phyloP scores from a whole-genome alignment of 257 asterid species.

The Solanum sitiens region DNA sequence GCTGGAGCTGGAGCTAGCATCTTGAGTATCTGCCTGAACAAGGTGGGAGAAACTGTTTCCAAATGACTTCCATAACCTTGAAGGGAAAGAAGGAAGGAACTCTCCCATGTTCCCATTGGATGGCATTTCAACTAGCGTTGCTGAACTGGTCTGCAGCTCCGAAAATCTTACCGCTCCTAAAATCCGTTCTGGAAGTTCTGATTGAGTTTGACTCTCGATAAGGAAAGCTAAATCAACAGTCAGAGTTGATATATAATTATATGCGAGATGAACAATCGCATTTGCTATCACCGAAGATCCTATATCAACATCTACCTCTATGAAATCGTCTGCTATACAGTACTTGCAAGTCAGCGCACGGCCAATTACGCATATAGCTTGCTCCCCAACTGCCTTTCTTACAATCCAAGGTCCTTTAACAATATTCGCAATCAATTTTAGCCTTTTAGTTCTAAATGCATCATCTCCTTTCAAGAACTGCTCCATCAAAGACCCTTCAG shows the following conservation, averaged over 20 bases:
- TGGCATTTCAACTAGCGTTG: constrained; percentile 30
- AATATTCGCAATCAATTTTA: constrained; percentile 64
- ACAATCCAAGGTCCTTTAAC: constrained; percentile 84
- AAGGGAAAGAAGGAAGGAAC: constrained; percentile 27
- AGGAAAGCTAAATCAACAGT: constrained; percentile 75
- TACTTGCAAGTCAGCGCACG: constrained; percentile 52
- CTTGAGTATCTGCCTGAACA: constrained; percentile 32
- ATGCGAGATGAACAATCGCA: constrained; percentile 71
- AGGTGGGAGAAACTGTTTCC: constrained; percentile 45
- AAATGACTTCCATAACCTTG: constrained; percentile 48
- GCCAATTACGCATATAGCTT: constrained; percentile 65
- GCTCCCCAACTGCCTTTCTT: constrained; percentile 78
- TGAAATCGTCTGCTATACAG: constrained; percentile 37
- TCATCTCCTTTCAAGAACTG: constrained; percentile 58
- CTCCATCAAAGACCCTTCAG: constrained; percentile 41
- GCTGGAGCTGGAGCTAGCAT: constrained; percentile 12
- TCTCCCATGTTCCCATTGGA: constrained; percentile 18
- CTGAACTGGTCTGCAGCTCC: constrained; percentile 39
- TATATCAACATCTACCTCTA: constrained; percentile 71
- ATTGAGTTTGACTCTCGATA: constrained; percentile 58
- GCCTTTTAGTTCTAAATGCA: constrained; percentile 39
- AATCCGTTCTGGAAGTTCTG: constrained; percentile 72
- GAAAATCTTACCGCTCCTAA: constrained; percentile 82
- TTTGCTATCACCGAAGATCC: constrained; percentile 80
- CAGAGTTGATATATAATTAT: constrained; percentile 47